phyloP scores from a whole-genome alignment of 139 green algal species.

The Tetradesmus obliquus region DNA sequence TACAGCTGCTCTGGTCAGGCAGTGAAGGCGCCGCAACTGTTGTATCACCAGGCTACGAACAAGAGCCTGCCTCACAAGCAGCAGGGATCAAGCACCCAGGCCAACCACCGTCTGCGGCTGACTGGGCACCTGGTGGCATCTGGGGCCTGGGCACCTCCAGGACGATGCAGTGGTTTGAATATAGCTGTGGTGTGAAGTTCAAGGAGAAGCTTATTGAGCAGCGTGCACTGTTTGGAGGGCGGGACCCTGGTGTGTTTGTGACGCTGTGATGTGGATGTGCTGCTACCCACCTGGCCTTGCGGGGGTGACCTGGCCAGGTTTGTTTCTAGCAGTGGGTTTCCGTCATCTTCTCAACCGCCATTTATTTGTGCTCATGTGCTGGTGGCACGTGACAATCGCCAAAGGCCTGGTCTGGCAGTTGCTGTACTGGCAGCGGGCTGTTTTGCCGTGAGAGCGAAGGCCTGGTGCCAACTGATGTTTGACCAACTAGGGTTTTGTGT shows the following conservation, averaged over 20 bases:
- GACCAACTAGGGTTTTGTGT: not conserved
- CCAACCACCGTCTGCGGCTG: not conserved
- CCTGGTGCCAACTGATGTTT: not conserved
- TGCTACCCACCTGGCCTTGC: too few species aligned
- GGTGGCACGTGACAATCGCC: too few species aligned
- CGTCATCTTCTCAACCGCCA: too few species aligned
- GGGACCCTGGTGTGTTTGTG: not conserved
- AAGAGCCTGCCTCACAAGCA: not conserved
- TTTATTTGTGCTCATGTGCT: too few species aligned
- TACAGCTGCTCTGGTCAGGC: conserved; percentile 16
- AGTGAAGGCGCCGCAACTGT: not conserved
- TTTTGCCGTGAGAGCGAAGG: not conserved
- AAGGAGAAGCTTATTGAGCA: not conserved
- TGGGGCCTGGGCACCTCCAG: conserved; percentile 59
- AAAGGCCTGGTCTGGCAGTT: not conserved
- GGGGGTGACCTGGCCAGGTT: too few species aligned
- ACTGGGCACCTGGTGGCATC: conserved; percentile 43
- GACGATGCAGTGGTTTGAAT: conserved; percentile 50
- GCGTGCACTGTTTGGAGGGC: conserved; percentile 6
- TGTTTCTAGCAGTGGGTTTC: too few species aligned
- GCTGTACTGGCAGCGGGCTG: not conserved
- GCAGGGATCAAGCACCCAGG: too few species aligned
- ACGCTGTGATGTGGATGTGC: not conserved
- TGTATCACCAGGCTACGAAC: not conserved
- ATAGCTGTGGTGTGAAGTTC: conserved; percentile 53